Conservation (phyloP, 1,284 basidiomycete species). For the Irpex rosettiformis region DNA sequence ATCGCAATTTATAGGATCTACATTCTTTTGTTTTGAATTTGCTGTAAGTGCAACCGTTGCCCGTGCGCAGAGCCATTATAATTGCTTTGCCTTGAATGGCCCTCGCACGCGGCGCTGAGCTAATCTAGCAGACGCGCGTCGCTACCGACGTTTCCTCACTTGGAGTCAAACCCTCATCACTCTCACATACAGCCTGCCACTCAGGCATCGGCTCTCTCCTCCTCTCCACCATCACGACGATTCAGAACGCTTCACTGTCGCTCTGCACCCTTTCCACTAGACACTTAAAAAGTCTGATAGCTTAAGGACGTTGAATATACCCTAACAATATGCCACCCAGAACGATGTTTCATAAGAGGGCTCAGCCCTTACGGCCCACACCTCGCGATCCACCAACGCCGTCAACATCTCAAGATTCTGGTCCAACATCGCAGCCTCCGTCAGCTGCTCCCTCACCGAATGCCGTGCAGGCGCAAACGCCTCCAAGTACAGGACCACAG, state of each 20-base stretch:
- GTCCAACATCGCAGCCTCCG: not conserved
- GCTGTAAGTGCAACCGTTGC: too few species aligned
- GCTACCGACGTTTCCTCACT: not conserved
- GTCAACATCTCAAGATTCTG: not conserved
- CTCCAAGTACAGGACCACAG: conserved; percentile 27
- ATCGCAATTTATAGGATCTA: not conserved
- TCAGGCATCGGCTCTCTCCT: not conserved
- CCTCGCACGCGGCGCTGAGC: not conserved
- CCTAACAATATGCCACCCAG: not conserved
- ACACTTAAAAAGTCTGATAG: not conserved
- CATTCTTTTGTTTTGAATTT: not conserved
- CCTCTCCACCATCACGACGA: not conserved
- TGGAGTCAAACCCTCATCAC: not conserved
- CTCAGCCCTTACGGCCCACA: not conserved
- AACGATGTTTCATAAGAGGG: not conserved
- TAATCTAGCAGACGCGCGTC: not conserved
- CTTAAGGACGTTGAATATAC: not conserved
- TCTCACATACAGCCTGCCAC: not conserved
- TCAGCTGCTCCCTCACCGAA: not conserved
- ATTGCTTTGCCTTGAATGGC: too few species aligned
- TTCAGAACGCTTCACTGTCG: not conserved
- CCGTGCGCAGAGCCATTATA: too few species aligned
- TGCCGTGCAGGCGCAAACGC: conserved; percentile 18
- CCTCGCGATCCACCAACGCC: not conserved
- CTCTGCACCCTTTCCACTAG: not conserved